Conservation (phyloP, 139 green algal species). For the Tetraselmis chui region DNA sequence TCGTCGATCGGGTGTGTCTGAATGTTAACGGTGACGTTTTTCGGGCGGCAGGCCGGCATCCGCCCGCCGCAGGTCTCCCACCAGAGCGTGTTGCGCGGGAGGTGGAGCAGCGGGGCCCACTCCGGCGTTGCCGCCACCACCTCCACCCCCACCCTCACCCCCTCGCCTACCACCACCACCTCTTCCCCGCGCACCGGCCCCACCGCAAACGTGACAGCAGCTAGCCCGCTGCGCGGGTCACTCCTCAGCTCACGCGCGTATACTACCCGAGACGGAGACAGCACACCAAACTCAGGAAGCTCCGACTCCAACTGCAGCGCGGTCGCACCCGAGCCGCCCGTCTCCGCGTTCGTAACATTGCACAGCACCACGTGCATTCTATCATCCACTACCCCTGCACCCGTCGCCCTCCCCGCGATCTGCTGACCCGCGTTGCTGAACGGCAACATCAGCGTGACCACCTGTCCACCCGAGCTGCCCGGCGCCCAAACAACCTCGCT, state of each 20-base stretch:
- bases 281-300: not conserved
- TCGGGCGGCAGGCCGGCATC: not conserved
- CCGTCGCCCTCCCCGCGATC: no score
- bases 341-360: not conserved
- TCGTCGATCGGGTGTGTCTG: not conserved
- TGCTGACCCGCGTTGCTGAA: not conserved
- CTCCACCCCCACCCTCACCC: not conserved
- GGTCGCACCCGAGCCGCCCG: not conserved
- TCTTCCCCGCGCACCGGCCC: not conserved
- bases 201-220: not conserved
- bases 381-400: no score
- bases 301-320: not conserved
- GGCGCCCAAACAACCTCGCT: not conserved
- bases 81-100: not conserved
- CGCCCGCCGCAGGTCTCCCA: not conserved
- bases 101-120: not conserved
- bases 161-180: not conserved
- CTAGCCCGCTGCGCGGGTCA: not conserved
- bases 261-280: not conserved
- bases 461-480: not conserved
- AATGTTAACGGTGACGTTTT: not conserved
- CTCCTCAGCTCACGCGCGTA: not conserved
- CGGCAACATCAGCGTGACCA: not conserved
- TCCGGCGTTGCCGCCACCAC: not conserved
- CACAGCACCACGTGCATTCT: not conserved